phyloP scores from a whole-genome alignment of 176 grass and related monocot species.

The Oryza rufipogon region DNA sequence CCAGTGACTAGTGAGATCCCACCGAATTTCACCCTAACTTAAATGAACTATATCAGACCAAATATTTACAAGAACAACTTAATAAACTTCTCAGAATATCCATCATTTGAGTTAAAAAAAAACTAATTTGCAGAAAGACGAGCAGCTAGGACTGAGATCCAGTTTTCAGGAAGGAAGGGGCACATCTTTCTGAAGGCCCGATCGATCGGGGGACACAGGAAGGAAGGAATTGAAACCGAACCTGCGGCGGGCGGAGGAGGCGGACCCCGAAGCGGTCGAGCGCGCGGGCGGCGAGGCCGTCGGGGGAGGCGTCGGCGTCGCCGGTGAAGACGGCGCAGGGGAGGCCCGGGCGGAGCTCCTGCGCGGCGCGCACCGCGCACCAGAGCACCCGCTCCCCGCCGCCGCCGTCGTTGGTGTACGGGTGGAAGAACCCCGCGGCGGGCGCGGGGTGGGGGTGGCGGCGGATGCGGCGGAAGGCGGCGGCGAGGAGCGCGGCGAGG shows the following conservation, averaged over 20 bases:
- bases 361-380: slow-evolving; percentile 85
- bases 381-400: slow-evolving; percentile 92
- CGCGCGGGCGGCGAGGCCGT: slow-evolving; percentile 55
- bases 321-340: slow-evolving; percentile 80
- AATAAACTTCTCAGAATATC: not conserved
- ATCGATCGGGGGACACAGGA: not conserved
- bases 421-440: slow-evolving; percentile 70
- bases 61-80: not conserved
- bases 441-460: not conserved
- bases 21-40: not conserved
- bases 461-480: slow-evolving; percentile 28
- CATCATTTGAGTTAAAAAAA: not conserved
- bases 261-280: slow-evolving; percentile 75
- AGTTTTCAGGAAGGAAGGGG: not conserved
- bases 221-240: not conserved
- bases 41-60: not conserved
- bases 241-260: slow-evolving; percentile 69
- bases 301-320: slow-evolving; percentile 70
- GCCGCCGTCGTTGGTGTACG: slow-evolving; percentile 93
- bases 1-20: not conserved
- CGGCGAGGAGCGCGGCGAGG: slow-evolving; percentile 7
- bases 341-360: slow-evolving; percentile 68
- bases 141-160: slow-evolving; percentile 29
- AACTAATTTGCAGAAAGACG: not conserved
- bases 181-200: not conserved